Base-by-base conservation (phyloP, 1,284 basidiomycete genomes). In the Quambalaria eucalypti region DNA sequence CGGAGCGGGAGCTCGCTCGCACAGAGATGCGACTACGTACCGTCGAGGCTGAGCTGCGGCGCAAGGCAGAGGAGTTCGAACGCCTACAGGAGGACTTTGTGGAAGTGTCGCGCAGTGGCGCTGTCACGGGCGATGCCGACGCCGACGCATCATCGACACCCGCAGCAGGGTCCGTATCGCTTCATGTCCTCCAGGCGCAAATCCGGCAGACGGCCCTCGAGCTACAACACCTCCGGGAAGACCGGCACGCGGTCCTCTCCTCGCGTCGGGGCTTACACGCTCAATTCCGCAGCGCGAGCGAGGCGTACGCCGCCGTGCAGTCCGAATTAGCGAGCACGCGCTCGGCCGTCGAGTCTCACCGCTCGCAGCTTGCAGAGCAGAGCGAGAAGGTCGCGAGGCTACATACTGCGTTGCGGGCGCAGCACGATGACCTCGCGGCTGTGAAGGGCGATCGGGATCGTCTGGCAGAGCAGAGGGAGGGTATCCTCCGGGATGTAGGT, bases 291-390 rank as follows among this genome's bases (percentile, higher is more conserved):
- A 49, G 38, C 23, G 50, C 28, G 16, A 64, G 59, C 50, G 61
- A 66, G 30, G 57, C 59, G 36, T 57, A 64, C 51, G 57, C 58
- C 26, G 48, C 46, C 21, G 59, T 64, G 0, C 53, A 54, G 9
- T 57, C 55, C 14, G 67, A 69, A 23, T 56, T 69, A 7, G 53
- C 48, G 23, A 30, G 40, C 0, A 58, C 63, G 5, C 48, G 62
- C 5, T 42, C 51, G 9, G 63, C 67, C 0, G 31, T 68, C 21
- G 51, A 56, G 2, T 59, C 62, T 14, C 67, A 69, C 29, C 63
- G 64, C 42, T 31, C 52, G 30, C 67, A 69, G 50, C 49, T 69
- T 36, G 65, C 66, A 52, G 67, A 68, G 47, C 67, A 69, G 52
- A 64, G 65, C 4, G 55, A 54, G 40, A 58, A 59, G 48, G 64